These are phyloP conservation scores for Pythium phragmitis DNA, from an alignment of 352 stramenopile species.

Conservation along the genomic window DNA sequence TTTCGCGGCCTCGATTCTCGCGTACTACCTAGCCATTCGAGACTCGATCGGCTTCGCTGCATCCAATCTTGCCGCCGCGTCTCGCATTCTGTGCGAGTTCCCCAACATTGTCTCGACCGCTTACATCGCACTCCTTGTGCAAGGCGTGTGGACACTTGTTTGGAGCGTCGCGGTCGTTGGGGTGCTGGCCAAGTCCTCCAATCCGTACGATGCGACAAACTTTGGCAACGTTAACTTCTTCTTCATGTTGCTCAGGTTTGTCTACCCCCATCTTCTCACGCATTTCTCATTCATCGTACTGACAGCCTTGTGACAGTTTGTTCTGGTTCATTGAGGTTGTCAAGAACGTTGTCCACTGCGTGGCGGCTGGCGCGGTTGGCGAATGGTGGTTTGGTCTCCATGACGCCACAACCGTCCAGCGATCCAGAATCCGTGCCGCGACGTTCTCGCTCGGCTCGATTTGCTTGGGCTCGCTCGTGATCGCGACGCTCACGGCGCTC, in stretches of 20 bases:
- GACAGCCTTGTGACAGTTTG: constrained; percentile 41
- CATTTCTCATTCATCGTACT: neutral
- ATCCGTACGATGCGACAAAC: constrained; percentile 47
- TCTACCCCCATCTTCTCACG: neutral
- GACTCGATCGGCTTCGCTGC: constrained; percentile 77
- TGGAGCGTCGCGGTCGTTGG: constrained; percentile 79
- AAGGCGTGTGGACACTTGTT: constrained; percentile 71
- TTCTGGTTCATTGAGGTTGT: constrained; percentile 86
- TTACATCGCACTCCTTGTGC: constrained; percentile 59
- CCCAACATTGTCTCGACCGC: constrained; percentile 64
- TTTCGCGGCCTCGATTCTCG: constrained; percentile 52
- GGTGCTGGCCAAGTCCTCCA: constrained; percentile 58
- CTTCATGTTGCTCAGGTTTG: constrained; percentile 82
- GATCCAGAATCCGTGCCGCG: constrained; percentile 58
- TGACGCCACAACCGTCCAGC: constrained; percentile 69
- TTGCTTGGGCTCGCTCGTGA: constrained; percentile 78
- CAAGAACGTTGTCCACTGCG: constrained; percentile 87
- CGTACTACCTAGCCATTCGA: constrained; percentile 69
- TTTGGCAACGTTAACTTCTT: constrained; percentile 80
- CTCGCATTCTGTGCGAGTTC: constrained; percentile 73
- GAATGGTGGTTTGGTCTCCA: constrained; percentile 87
- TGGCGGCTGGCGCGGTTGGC: constrained; percentile 70
- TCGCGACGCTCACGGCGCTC: constrained; percentile 65
- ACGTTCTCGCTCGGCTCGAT: constrained; percentile 83
- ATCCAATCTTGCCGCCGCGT: constrained; percentile 70